Conservation (phyloP, 768 basidiomycete genomes). For the Pisolithus tinctorius region DNA sequence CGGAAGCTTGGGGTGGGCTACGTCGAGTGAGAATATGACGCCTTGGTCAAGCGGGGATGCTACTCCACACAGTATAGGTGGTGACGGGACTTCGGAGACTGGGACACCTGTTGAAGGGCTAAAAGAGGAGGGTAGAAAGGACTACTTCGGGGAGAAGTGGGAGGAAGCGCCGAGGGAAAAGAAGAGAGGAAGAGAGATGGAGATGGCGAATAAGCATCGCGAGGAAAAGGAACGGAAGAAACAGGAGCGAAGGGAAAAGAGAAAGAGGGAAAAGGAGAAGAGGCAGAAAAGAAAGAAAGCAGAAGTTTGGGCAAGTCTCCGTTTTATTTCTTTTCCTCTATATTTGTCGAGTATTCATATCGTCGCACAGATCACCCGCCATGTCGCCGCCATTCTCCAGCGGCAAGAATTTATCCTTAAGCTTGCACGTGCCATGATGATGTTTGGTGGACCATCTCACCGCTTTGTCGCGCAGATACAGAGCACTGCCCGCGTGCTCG, state of each 20-base stretch:
- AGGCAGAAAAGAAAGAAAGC: constrained; percentile 60
- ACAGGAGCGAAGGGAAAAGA: constrained; percentile 35
- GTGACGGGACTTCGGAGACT: constrained; percentile 9
- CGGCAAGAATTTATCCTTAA: constrained; percentile 84
- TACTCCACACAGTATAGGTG: neutral
- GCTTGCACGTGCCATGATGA: constrained; percentile 82
- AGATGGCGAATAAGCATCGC: constrained; percentile 15
- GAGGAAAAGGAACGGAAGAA: constrained; percentile 26
- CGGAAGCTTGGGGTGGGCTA: constrained; percentile 1
- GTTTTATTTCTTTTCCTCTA: neutral
- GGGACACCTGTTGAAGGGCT: constrained; percentile 13
- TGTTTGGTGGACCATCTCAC: constrained; percentile 80
- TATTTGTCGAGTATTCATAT: neutral
- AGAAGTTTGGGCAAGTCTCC: constrained; percentile 60
- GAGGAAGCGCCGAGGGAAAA: constrained; percentile 24
- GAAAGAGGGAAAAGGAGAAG: constrained; percentile 35
- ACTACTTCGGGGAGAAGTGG: constrained; percentile 17
- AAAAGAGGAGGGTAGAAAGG: constrained; percentile 12
- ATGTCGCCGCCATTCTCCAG: constrained; percentile 75
- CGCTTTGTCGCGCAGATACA: constrained; percentile 77
- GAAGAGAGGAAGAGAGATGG: constrained; percentile 15
- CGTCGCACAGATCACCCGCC: constrained; percentile 59
- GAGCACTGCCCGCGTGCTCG: constrained; percentile 72
- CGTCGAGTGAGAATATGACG: constrained; percentile 10
- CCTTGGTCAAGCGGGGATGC: neutral